Conservation (phyloP, 2,329 filamentous ascomycete genomes). For the Claviceps africana region DNA sequence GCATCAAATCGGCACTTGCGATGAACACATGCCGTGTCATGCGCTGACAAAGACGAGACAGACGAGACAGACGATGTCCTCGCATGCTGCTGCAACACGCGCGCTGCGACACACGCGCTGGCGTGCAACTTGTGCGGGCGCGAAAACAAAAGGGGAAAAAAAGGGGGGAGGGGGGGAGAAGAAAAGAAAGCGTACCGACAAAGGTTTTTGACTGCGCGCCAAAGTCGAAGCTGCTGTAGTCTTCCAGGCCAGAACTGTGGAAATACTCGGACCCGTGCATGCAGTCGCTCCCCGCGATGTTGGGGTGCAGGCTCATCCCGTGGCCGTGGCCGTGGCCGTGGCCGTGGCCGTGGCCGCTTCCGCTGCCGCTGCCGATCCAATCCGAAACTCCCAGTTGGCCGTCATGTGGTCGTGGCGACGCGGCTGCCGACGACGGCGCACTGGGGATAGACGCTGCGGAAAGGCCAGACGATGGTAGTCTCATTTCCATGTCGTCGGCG, state of each 20-base stretch:
- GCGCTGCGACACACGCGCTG: too few species aligned
- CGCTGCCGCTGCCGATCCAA: conserved; percentile 32
- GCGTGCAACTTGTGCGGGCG: too few species aligned
- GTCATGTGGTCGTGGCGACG: conserved; percentile 51
- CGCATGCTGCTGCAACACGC: too few species aligned
- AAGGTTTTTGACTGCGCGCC: conserved; percentile 32
- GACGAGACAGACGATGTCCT: too few species aligned
- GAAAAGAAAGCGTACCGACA: conserved; percentile 37
- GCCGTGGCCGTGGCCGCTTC: conserved; percentile 16
- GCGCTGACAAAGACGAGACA: too few species aligned
- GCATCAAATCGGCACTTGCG: background rate
- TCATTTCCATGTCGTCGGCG: conserved; percentile 35
- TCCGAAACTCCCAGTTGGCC: conserved; percentile 44
- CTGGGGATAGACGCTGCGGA: conserved; percentile 50
- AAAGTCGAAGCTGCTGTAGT: conserved; percentile 35
- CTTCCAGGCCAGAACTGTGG: conserved; percentile 34
- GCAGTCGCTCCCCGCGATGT: conserved; percentile 46
- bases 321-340: conserved; percentile 16
- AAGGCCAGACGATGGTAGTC: conserved; percentile 40
- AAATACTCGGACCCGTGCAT: conserved; percentile 41
- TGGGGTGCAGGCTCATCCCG: conserved; percentile 45
- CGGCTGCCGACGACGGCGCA: conserved; percentile 51
- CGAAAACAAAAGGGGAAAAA: too few species aligned
- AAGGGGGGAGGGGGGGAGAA: too few species aligned
- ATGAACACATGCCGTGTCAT: background rate